These are phyloP conservation scores for Hylodesmum podocarpum DNA, from an alignment of 306 rosid genomes.

Conservation along the genomic window DNA sequence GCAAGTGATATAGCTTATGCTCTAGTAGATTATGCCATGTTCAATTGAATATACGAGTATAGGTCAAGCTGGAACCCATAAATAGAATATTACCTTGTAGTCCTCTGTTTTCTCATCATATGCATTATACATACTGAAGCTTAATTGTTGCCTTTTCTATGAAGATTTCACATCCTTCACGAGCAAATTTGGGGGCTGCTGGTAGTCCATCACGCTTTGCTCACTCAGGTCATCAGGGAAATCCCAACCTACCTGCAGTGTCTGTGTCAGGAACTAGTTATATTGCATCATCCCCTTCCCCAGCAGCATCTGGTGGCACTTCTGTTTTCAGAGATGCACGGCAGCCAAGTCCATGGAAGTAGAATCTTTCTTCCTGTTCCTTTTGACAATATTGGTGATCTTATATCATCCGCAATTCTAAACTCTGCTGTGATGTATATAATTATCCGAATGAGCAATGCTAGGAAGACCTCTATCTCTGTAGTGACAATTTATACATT, in stretches of 20 bases:
- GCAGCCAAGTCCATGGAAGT: slow-evolving; percentile 93
- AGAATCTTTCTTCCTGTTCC: slow-evolving; percentile 39
- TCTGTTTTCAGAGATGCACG: slow-evolving; percentile 81
- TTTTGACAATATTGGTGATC: not conserved
- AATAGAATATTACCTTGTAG: not conserved
- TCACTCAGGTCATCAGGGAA: slow-evolving; percentile 60
- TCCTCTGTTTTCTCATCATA: not conserved
- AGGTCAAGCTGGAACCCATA: not conserved
- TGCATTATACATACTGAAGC: not conserved
- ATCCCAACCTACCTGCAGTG: slow-evolving; percentile 61
- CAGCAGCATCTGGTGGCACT: slow-evolving; percentile 90
- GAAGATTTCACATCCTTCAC: slow-evolving; percentile 78
- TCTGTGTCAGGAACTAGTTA: slow-evolving; percentile 78
- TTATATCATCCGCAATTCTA: not conserved
- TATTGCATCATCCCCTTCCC: slow-evolving; percentile 87
- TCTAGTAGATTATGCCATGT: not conserved
- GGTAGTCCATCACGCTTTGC: slow-evolving; percentile 86
- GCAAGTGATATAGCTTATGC: not conserved
- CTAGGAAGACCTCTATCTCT: not conserved
- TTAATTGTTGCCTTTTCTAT: slow-evolving; percentile 26
- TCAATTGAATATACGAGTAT: not conserved
- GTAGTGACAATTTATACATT: not conserved
- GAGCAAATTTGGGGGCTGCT: slow-evolving; percentile 49
- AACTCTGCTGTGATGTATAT: not conserved
- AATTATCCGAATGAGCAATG: slow-evolving; percentile 3